Conservation (phyloP, 805 yeast species). For the Spathaspora sp. region DNA sequence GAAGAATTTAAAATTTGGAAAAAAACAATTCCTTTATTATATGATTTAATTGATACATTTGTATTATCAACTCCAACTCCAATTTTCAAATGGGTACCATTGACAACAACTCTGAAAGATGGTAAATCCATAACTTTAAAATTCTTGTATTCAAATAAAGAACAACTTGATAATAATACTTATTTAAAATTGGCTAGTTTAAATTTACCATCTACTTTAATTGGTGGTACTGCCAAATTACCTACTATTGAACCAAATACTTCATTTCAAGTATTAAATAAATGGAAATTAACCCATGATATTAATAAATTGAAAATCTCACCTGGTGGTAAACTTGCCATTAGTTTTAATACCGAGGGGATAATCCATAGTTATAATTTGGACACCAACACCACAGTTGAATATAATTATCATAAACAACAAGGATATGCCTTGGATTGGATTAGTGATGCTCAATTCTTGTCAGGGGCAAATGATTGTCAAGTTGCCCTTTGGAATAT, state of each 20-base stretch:
- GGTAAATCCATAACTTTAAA: slow-evolving; percentile 32
- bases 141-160: slow-evolving; percentile 48
- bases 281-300: slow-evolving; percentile 65
- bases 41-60: slow-evolving; percentile 68
- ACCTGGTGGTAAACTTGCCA: slow-evolving; percentile 44
- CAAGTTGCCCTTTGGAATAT: slow-evolving; percentile 72
- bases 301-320: slow-evolving; percentile 60
- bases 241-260: slow-evolving; percentile 13
- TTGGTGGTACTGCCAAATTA: slow-evolving; percentile 9
- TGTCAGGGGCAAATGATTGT: slow-evolving; percentile 65
- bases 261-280: slow-evolving; percentile 39
- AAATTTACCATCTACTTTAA: slow-evolving; percentile 48
- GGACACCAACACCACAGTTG: slow-evolving; percentile 15
- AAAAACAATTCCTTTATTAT: slow-evolving; percentile 74
- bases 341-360: slow-evolving; percentile 55
- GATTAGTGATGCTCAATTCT: slow-evolving; percentile 46
- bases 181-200: slow-evolving; percentile 43
- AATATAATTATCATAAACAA: slow-evolving; percentile 51
- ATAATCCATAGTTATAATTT: slow-evolving; percentile 43
- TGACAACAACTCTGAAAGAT: too few species aligned
- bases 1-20: slow-evolving; percentile 83
- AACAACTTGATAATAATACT: slow-evolving; percentile 37
- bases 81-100: slow-evolving; percentile 66
- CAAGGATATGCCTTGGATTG: slow-evolving; percentile 77
- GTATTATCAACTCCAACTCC: slow-evolving; percentile 70